phyloP scores from a whole-genome alignment of 192 early-diverging fungal genomes.

The Coemansia asiatica region DNA sequence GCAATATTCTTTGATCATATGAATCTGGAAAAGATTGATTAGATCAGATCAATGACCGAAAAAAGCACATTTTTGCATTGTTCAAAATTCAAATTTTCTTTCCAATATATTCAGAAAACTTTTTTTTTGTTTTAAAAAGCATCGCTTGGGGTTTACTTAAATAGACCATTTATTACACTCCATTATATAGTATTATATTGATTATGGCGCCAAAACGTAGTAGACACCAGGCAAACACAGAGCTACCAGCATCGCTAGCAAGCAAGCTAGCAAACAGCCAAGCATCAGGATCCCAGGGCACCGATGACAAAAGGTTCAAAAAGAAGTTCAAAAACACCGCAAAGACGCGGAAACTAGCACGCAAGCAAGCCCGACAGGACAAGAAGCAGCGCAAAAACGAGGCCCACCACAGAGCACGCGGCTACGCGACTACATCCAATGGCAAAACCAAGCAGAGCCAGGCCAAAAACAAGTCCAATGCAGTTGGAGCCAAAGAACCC shows the following conservation, averaged over 20 bases:
- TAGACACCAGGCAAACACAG: slow-evolving; percentile 35
- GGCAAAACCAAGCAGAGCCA: slow-evolving; percentile 4
- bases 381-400: slow-evolving; percentile 54
- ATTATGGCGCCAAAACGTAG: slow-evolving; percentile 42
- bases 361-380: slow-evolving; percentile 53
- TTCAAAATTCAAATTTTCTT: background rate
- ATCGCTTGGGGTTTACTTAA: too few relatives aligned
- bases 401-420: slow-evolving; percentile 24
- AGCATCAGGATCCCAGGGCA: background rate
- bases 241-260: slow-evolving; percentile 28
- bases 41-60: too few relatives aligned
- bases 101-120: too few relatives aligned
- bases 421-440: slow-evolving; percentile 2
- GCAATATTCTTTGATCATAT: too few relatives aligned
- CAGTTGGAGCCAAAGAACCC: background rate
- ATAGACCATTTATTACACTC: background rate
- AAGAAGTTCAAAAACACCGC: slow-evolving; percentile 39
- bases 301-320: slow-evolving; percentile 30
- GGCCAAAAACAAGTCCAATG: background rate
- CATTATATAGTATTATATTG: too few relatives aligned
- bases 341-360: slow-evolving; percentile 39
- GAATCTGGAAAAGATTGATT: too few relatives aligned
- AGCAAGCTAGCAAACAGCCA: slow-evolving; percentile 15
- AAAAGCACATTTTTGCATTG: background rate
- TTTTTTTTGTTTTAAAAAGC: too few relatives aligned